Percentiles rank a stretch among this genome's conserved stretches.
phyloP scores from a whole-genome alignment of 2,329 filamentous ascomycete species.

The Talaromyces sp. region DNA sequence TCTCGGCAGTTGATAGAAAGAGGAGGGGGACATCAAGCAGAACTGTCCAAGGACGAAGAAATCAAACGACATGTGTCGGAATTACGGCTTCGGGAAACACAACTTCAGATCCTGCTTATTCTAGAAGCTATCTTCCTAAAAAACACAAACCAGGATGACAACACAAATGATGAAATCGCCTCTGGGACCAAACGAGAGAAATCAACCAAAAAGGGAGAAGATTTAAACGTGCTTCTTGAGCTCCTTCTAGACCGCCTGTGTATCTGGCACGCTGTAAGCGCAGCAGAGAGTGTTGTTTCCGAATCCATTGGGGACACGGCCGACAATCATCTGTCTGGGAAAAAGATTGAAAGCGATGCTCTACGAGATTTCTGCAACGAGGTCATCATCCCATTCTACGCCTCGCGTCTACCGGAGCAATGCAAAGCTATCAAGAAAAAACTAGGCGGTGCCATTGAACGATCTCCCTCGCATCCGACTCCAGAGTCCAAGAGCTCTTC shows the following conservation, averaged over 20 bases:
- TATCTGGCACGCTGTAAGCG: slow-evolving; percentile 46
- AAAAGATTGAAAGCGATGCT: slow-evolving; percentile 36
- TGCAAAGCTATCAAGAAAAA: slow-evolving; percentile 43
- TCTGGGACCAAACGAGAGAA: slow-evolving; percentile 20
- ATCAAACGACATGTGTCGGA: slow-evolving; percentile 37
- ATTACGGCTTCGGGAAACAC: slow-evolving; percentile 42
- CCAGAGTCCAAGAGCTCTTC: slow-evolving; percentile 23
- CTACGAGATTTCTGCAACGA: slow-evolving; percentile 46
- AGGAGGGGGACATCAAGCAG: slow-evolving; percentile 19
- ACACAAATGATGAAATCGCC: slow-evolving; percentile 11
- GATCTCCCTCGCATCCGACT: slow-evolving; percentile 28
- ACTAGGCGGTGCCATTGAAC: slow-evolving; percentile 35
- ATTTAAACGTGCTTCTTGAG: slow-evolving; percentile 40
- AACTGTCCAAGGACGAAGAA: slow-evolving; percentile 28
- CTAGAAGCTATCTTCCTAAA: slow-evolving; percentile 43
- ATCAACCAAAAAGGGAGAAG: slow-evolving; percentile 32
- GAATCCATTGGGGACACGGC: slow-evolving; percentile 23
- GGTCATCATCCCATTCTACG: slow-evolving; percentile 46
- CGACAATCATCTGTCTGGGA: slow-evolving; percentile 23
- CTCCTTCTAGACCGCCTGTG: slow-evolving; percentile 44
- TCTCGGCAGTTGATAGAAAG: slow-evolving; percentile 25
- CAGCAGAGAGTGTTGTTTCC: slow-evolving; percentile 28
- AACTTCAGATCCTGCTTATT: slow-evolving; percentile 45
- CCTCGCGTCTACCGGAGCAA: slow-evolving; percentile 40
- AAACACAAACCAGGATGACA: slow-evolving; percentile 13